Conservation (phyloP, 257 asterid genomes). For the Solanum chmielewskii region DNA sequence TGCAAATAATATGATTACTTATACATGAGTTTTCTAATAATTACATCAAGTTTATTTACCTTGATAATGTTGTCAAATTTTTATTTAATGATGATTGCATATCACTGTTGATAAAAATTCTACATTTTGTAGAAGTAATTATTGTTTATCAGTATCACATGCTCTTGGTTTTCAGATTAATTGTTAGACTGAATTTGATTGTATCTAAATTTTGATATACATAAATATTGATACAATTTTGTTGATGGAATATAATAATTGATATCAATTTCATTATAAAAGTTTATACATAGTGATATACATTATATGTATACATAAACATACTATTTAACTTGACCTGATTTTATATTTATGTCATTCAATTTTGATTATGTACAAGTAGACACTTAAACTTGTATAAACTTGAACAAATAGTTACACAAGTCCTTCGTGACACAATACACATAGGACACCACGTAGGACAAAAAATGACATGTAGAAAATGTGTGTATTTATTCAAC, state of each 20-base stretch:
- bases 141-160: neutral
- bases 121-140: neutral
- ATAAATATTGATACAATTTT: neutral
- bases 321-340: too few relatives aligned
- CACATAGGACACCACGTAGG: too few relatives aligned
- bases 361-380: too few relatives aligned
- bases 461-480: too few relatives aligned
- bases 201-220: neutral
- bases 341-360: too few relatives aligned
- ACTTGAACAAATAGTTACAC: too few relatives aligned
- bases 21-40: too few relatives aligned
- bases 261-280: neutral
- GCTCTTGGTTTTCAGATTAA: neutral
- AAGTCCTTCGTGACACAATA: too few relatives aligned
- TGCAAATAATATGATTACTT: rapidly evolving
- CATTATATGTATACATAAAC: neutral
- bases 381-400: too few relatives aligned
- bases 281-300: neutral
- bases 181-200: neutral
- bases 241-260: neutral
- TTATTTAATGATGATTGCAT: neutral
- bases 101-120: neutral
- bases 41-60: neutral
- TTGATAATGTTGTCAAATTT: rapidly evolving
- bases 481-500: too few relatives aligned